phyloP scores from a whole-genome alignment of 352 stramenopile species.

The Globisporangium okanoganense region DNA sequence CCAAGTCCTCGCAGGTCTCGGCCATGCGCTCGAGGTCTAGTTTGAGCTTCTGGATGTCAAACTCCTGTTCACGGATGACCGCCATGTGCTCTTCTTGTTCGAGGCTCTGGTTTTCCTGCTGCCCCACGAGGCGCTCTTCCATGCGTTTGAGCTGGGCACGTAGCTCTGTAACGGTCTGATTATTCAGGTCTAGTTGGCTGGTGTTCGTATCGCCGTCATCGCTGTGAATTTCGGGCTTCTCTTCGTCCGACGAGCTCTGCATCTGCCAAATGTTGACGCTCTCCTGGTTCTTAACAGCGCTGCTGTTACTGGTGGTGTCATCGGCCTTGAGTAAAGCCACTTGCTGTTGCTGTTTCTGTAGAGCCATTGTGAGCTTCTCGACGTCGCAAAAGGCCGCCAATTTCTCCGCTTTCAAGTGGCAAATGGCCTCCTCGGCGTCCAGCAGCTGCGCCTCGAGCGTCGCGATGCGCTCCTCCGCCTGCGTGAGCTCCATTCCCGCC shows the following conservation, averaged over 20 bases:
- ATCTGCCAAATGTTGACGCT: slow-evolving; percentile 8
- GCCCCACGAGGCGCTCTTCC: slow-evolving; percentile 31
- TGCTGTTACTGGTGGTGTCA: background rate
- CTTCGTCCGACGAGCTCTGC: background rate
- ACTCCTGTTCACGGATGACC: slow-evolving; percentile 62
- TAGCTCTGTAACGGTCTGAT: slow-evolving; percentile 2
- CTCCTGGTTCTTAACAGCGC: background rate
- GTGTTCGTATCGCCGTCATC: background rate
- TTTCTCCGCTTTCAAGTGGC: slow-evolving; percentile 74
- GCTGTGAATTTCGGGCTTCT: background rate
- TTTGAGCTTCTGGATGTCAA: slow-evolving; percentile 39
- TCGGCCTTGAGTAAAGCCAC: background rate
- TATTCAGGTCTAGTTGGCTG: no score
- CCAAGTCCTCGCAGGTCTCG: slow-evolving; percentile 30
- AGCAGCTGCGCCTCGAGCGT: slow-evolving; percentile 51
- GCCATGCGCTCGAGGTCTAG: slow-evolving; percentile 27
- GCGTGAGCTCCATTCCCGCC: slow-evolving; percentile 34
- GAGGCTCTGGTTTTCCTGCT: slow-evolving; percentile 26
- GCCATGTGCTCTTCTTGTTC: slow-evolving; percentile 53
- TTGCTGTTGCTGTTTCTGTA: slow-evolving; percentile 2
- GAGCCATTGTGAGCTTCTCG: slow-evolving; percentile 37
- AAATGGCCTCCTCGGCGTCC: slow-evolving; percentile 68
- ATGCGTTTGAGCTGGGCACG: slow-evolving; percentile 34
- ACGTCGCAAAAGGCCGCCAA: slow-evolving; percentile 45
- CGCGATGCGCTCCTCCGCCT: slow-evolving; percentile 49